Evolutionary conservation across 305 asterid genomes (phyloP), one percentile per base, ranked within the genome.

Genomic region (Rubia balearica): DNA sequence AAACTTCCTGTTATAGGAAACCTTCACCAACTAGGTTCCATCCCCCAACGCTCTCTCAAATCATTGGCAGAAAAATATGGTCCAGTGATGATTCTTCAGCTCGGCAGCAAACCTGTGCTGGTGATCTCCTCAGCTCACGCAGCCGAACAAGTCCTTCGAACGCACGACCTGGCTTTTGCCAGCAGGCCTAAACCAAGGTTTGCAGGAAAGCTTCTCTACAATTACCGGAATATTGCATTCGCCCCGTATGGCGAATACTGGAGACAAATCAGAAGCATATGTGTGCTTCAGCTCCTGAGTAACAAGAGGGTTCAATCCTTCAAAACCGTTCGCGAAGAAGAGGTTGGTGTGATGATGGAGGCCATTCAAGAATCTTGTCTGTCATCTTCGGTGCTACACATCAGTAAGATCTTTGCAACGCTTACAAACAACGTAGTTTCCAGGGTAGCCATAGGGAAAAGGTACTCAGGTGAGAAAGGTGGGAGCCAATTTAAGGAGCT

Each of bases 231-330:
- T 42, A 73, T 85, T 0, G 82, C 84, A 12, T 78, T 80, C 69
- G 65, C 63, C 6, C 63, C 63, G 5, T 57, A 57, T 11, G 63
- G 63, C 6, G 63, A 57, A 57, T 57, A 81, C 6, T 88, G 89
- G 89, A 75, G 85, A 71, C 81, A 83, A 73, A 9, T 80, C 36
- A 83, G 80, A 43, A 80, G 87, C 64, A 51, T 84, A 9, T 60
- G 75, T 30, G 85, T 85, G 51, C 72, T 83, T 41, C 88, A 86
- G 8, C 81, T 86, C 13, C 69, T 86, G 22, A 88, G 85, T 61
- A 69, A 63, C 70, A 84, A 71, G 61, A 72, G 82, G 79, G 89
- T 88, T 6, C 59, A 51, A 51, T 51, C 59, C 59, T 51, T 51
- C 59, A 51, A 51, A 51, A 51, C 8, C 22, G 59, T 80, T 16